A percentile compares a stretch with the other conserved stretches of the same genome.
Conservation (phyloP, 1,284 basidiomycete species). For the Cystobasidium pallidum region DNA sequence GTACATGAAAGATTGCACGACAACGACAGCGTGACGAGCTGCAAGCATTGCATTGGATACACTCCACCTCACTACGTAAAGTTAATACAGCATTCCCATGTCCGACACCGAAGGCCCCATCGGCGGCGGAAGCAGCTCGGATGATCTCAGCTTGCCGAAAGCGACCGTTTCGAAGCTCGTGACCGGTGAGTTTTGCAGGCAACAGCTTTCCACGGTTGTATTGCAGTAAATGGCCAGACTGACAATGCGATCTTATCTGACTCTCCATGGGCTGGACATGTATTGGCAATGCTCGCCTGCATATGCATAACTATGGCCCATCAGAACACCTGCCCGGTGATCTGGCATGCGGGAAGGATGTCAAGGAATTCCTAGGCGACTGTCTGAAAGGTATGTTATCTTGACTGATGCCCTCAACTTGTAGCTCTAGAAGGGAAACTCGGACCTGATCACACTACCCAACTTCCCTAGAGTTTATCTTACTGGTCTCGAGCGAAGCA, state of each 20-base stretch:
- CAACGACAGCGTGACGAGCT: not conserved
- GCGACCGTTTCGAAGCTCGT: conserved; percentile 98
- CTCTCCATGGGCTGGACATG: too few relatives aligned
- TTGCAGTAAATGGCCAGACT: not conserved
- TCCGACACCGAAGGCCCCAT: conserved; percentile 78
- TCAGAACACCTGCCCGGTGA: conserved; percentile 30
- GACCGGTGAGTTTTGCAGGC: conserved; percentile 68
- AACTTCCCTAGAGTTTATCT: conserved; percentile 82
- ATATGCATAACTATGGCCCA: too few relatives aligned
- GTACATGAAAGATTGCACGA: not conserved
- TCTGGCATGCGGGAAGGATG: conserved; percentile 32
- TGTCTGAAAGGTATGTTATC: conserved; percentile 27
- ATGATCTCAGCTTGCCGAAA: conserved; percentile 92
- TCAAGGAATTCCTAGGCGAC: conserved; percentile 41
- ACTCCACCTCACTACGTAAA: too few relatives aligned
- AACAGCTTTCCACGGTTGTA: not conserved
- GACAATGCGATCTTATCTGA: too few relatives aligned
- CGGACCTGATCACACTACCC: too few relatives aligned
- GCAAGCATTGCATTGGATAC: not conserved
- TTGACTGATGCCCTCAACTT: too few relatives aligned
- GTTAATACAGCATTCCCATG: too few relatives aligned
- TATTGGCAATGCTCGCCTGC: too few relatives aligned
- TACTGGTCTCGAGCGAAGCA: conserved; percentile 93
- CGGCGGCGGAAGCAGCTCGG: conserved; percentile 67
- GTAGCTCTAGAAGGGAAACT: too few relatives aligned